Percentiles rank a stretch among this genome's conserved stretches.
These are phyloP conservation scores for Senecio squalidus DNA, from an alignment of 140 eudicot species.

Conservation along the genomic window DNA sequence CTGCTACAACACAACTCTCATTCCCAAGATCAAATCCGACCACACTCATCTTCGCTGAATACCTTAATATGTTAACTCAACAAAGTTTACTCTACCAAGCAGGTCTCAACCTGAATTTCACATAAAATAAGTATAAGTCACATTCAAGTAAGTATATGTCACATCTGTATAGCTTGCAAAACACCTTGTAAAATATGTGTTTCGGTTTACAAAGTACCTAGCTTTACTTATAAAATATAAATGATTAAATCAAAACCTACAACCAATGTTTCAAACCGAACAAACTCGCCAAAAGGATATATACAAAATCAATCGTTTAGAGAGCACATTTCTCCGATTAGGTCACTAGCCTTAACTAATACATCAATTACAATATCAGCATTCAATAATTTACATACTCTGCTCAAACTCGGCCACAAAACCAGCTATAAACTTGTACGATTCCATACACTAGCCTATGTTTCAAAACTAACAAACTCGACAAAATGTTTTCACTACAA, in stretches of 20 bases:
- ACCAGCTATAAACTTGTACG: neutral
- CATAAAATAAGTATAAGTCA: constrained; percentile 1
- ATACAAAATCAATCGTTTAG: no score
- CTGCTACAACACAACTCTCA: constrained; percentile 95
- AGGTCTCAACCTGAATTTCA: constrained; percentile 28
- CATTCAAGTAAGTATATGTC: no score
- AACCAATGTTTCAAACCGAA: no score
- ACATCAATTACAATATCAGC: constrained; percentile 4
- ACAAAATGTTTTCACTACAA: no score
- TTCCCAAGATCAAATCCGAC: constrained; percentile 94
- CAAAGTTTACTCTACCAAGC: constrained; percentile 6
- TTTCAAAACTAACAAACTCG: neutral
- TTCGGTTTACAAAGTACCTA: no score
- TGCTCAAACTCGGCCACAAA: neutral
- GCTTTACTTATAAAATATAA: no score
- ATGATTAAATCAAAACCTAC: no score
- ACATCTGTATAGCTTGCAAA: no score
- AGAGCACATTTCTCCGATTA: no score
- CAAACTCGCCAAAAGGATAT: no score
- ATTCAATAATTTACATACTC: neutral
- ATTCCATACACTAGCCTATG: no score
- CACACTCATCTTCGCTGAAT: constrained; percentile 70
- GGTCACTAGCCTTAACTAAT: neutral
- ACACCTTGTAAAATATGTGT: no score
- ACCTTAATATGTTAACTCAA: neutral